Evolutionary conservation across 805 yeast species (phyloP).

Genomic region (Candida adriatica): DNA sequence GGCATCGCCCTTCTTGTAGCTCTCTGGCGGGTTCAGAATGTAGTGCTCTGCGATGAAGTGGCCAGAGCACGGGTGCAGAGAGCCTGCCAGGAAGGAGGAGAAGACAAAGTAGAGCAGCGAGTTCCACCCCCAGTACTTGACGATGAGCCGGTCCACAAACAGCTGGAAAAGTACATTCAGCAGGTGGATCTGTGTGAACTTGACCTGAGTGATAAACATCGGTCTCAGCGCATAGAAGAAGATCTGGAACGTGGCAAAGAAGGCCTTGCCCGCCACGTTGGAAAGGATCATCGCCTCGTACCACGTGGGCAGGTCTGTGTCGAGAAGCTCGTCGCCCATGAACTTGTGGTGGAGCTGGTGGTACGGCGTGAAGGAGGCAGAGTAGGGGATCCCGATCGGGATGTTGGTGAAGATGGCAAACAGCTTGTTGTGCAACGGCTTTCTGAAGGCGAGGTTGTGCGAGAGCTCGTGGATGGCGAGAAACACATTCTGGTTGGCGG

Average conservation of each 20-base stretch:
- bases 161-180: conserved; percentile 56
- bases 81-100: conserved; percentile 83
- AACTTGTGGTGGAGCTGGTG: conserved; percentile 90
- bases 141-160: conserved; percentile 48
- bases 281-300: conserved; percentile 71
- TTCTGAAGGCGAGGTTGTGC: conserved; percentile 78
- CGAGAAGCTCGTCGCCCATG: conserved; percentile 75
- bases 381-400: conserved; percentile 87
- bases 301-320: conserved; percentile 82
- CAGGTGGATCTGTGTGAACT: conserved; percentile 69
- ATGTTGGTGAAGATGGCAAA: conserved; percentile 72
- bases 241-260: conserved; percentile 85
- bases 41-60: conserved; percentile 96
- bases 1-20: conserved; percentile 23
- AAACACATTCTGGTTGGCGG: conserved; percentile 76
- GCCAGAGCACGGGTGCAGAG: conserved; percentile 90
- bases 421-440: conserved; percentile 68
- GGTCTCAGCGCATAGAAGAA: conserved; percentile 88
- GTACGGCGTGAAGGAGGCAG: conserved; percentile 81
- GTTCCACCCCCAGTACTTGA: conserved; percentile 55
- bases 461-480: conserved; percentile 84
- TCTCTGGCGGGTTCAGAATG: conserved; percentile 52
- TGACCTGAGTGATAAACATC: conserved; percentile 71
- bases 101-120: conserved; percentile 60
- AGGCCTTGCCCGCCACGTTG: conserved; percentile 78